These are phyloP conservation scores for Rhodotorula sp. DNA, from an alignment of 1,284 basidiomycete genomes.

Conservation along the genomic window DNA sequence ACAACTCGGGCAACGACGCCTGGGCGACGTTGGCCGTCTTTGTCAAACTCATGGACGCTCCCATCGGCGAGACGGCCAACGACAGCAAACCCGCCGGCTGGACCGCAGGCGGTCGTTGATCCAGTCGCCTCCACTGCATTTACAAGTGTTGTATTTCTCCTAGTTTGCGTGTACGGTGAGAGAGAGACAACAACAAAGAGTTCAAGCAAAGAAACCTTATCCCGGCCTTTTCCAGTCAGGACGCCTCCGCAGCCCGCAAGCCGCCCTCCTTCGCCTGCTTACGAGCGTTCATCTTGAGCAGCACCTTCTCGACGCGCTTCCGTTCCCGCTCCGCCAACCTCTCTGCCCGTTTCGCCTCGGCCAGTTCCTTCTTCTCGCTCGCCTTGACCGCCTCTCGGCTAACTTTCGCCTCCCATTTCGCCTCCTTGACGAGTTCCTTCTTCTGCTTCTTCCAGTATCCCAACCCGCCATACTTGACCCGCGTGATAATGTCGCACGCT, in stretches of 20 bases:
- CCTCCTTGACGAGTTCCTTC: neutral
- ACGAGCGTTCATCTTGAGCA: neutral
- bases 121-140: no score
- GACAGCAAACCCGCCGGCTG: constrained; percentile 5
- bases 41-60: constrained; percentile 15
- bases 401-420: neutral
- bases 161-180: neutral
- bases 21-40: constrained; percentile 32
- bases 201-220: neutral
- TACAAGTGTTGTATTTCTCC: neutral
- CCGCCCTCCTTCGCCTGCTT: neutral
- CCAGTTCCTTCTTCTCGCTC: neutral
- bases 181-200: neutral
- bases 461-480: constrained; percentile 72
- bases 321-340: neutral
- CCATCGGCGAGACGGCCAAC: neutral
- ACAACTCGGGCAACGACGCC: constrained; percentile 84
- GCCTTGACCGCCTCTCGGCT: neutral
- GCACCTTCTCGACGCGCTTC: neutral
- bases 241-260: neutral
- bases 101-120: constrained; percentile 2
- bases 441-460: constrained; percentile 45
- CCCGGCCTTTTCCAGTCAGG: neutral
- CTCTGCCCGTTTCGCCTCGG: neutral
- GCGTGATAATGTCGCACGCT: constrained; percentile 72